Base-by-base conservation (phyloP, 306 rosid genomes). In the Trifolium fragiferum region DNA sequence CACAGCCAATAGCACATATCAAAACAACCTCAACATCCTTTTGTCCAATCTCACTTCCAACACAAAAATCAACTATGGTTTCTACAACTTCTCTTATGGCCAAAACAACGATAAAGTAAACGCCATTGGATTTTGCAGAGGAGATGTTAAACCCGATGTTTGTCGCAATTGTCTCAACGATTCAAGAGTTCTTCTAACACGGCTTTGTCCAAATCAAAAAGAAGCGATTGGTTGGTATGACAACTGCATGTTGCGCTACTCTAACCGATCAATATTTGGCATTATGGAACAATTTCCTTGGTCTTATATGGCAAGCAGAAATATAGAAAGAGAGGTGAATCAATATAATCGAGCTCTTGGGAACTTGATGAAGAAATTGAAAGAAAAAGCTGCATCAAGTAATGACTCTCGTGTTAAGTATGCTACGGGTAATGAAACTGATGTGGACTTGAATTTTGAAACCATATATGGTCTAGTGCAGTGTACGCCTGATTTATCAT, bases 81-180 rank as follows among this genome's bases (percentile, higher is more conserved):
- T 50, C 57, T 50, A 50, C 57, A 50, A 50, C 18, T 50, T 50
- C 5, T 50, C 57, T 19, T 19, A 16, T 3, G 57, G 57, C 57
- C 57, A 50, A 50, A 50, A 50, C 4, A 16, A 8, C 10, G 12
- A 16, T 10, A 50, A 50, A 18, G 57, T 50, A 2, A 50, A 50
- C 57, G 57, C 57, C 1, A 50, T 50, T 16, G 57, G 57, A 7
- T 21, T 50, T 5, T 50, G 57, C 57, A 16, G 57, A 50, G 57
- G 84, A 20, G 89, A 87, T 37, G 3, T 82, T 12, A 27, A 12
- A 1, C 41, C 64, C 0, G 80, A 69, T 0, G 25, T 0, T 0
- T 87, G 94, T 35, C 75, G 49, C 1, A 14, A n/a, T 49, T 85
- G 89, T 71, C 82, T 87, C 21, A 14, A 49, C 1, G 20, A 67